Conservation (phyloP, 1,284 basidiomycete genomes). For the Ceratobasidium sp. region DNA sequence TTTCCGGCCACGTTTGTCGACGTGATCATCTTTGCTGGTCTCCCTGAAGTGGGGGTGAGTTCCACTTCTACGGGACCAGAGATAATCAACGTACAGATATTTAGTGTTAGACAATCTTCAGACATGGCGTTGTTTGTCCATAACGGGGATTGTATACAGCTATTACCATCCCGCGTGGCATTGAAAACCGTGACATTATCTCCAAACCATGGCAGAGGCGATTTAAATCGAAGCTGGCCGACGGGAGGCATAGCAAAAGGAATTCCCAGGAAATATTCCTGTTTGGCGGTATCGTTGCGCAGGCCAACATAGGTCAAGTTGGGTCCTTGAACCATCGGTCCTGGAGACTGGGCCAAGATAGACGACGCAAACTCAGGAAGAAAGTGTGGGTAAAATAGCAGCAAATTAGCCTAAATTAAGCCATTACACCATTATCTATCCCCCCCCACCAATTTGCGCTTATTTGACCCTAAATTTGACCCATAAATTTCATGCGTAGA, state of each 20-base stretch:
- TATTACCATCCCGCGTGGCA: slow-evolving; percentile 21
- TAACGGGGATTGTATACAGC: slow-evolving; percentile 33
- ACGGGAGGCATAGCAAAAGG: slow-evolving; percentile 46
- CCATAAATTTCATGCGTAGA: too few species aligned
- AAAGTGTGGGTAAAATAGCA: too few species aligned
- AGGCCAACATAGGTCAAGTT: slow-evolving; percentile 35
- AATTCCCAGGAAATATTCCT: slow-evolving; percentile 45
- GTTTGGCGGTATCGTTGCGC: slow-evolving; percentile 31
- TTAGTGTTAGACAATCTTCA: slow-evolving; percentile 46
- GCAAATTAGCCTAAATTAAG: too few species aligned
- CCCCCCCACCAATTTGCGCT: too few species aligned
- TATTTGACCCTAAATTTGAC: too few species aligned
- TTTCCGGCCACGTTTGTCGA: too few species aligned
- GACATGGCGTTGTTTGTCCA: slow-evolving; percentile 22
- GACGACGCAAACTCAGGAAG: slow-evolving; percentile 2
- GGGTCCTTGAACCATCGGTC: not conserved
- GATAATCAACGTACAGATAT: slow-evolving; percentile 18
- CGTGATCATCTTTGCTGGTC: not conserved
- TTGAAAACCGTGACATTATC: slow-evolving; percentile 15
- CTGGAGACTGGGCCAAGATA: not conserved
- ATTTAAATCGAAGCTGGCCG: slow-evolving; percentile 38
- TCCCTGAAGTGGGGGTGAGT: slow-evolving; percentile 8
- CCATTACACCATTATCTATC: too few species aligned
- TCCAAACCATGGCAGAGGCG: slow-evolving; percentile 38
- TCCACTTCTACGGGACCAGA: too few species aligned